These are phyloP conservation scores for Alopecurus myosuroides DNA, from an alignment of 176 grass and related monocot species.

Conservation along the genomic window DNA sequence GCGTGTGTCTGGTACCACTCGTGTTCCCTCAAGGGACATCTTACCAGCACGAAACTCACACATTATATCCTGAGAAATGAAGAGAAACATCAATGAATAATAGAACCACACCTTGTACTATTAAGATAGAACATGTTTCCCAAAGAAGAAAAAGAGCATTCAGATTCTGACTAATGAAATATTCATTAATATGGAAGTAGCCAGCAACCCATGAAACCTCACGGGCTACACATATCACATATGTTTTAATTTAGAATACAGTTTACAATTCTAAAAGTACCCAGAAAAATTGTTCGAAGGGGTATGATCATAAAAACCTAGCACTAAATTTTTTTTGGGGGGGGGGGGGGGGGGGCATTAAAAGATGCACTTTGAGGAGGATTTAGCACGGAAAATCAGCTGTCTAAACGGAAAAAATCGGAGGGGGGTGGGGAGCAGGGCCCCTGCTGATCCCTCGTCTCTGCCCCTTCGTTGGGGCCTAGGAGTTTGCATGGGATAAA, in stretches of 20 bases:
- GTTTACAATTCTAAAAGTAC: not conserved
- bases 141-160: not conserved
- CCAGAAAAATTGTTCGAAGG: no score
- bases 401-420: no score
- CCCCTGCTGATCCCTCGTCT: no score
- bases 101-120: not conserved
- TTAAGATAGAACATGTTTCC: not conserved
- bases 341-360: no score
- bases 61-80: slow-evolving; percentile 65
- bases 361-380: no score
- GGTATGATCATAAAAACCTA: no score
- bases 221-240: not conserved
- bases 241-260: not conserved
- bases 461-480: not conserved
- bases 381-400: no score
- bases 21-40: slow-evolving; percentile 68
- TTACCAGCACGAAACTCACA: slow-evolving; percentile 96
- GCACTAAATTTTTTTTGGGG: no score
- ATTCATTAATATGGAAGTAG: not conserved
- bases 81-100: not conserved
- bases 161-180: slow-evolving; percentile 1
- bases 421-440: no score
- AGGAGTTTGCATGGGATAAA: not conserved
- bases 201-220: not conserved
- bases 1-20: slow-evolving; percentile 75